Evolutionary conservation across 2,329 filamentous ascomycete genomes (phyloP).

Genomic region (Diaporthe sp.): DNA sequence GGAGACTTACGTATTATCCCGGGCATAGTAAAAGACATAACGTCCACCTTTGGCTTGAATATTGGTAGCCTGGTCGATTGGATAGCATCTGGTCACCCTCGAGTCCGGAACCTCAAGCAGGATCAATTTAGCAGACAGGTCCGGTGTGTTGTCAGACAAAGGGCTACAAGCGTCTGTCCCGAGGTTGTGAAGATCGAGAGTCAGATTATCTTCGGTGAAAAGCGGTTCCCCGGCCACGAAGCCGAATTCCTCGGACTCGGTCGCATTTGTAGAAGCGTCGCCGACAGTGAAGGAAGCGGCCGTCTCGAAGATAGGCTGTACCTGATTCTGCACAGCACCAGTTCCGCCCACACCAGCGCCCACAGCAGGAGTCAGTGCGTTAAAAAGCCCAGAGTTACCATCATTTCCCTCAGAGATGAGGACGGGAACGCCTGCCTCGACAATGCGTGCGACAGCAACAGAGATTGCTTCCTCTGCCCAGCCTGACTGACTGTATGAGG

Average conservation of each 20-base stretch:
- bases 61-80: slow-evolving; percentile 4
- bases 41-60: slow-evolving; percentile 2
- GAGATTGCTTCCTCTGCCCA: slow-evolving; percentile 9
- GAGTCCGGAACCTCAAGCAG: slow-evolving; percentile 19
- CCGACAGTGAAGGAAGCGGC: slow-evolving; percentile 10
- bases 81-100: not conserved
- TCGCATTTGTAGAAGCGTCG: not conserved
- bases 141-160: slow-evolving; percentile 13
- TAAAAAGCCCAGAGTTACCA: not conserved
- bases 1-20: not conserved
- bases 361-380: not conserved
- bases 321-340: slow-evolving; percentile 4
- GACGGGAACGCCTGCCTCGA: not conserved
- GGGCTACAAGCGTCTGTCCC: slow-evolving; percentile 10
- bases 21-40: slow-evolving; percentile 5
- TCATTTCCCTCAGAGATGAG: slow-evolving; percentile 4
- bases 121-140: slow-evolving; percentile 12
- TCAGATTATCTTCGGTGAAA: not conserved
- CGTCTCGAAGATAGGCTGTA: slow-evolving; percentile 10
- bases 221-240: not conserved
- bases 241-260: not conserved
- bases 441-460: not conserved
- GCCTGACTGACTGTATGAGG: not conserved
- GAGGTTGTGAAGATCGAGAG: not conserved
- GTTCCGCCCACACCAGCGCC: not conserved